phyloP scores from a whole-genome alignment of 129 eudicot species.

The Gnaphalium uliginosum region DNA sequence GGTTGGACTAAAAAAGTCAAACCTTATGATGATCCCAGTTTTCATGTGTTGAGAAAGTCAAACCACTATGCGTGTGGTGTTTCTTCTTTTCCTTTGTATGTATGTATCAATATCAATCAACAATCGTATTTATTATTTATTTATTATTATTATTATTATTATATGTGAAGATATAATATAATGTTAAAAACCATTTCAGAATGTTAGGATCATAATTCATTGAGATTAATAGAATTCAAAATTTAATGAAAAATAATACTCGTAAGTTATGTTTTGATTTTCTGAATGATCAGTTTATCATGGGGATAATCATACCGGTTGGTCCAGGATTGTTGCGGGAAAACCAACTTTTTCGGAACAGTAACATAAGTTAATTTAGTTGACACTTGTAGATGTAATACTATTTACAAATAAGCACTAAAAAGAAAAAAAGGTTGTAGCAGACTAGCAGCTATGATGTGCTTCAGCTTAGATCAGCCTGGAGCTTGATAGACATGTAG shows the following conservation, averaged over 20 bases:
- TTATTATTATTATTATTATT: not conserved
- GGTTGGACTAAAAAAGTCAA: constrained; percentile 17
- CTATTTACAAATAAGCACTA: constrained; percentile 7
- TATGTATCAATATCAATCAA: constrained; percentile 23
- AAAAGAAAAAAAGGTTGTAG: not conserved
- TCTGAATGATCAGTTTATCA: not conserved
- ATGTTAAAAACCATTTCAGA: not conserved
- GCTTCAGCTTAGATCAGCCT: constrained; percentile 54
- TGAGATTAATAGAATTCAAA: not conserved
- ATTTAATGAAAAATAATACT: not conserved
- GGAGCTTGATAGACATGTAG: constrained; percentile 84
- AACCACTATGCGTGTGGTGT: constrained; percentile 20
- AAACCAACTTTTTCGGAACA: not conserved
- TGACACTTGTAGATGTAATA: constrained; percentile 5
- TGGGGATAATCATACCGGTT: not conserved
- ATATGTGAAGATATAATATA: not conserved
- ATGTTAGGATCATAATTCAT: constrained; percentile 1
- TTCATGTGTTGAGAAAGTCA: constrained; percentile 32
- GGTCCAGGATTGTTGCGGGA: not conserved
- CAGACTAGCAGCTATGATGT: constrained; percentile 12
- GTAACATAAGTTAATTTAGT: not conserved
- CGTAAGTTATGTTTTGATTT: too few species aligned
- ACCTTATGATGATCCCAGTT: constrained; percentile 15
- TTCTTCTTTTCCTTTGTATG: constrained; percentile 18
- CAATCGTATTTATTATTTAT: not conserved